Conservation (phyloP, 257 asterid species). For the Solanum microdontum region DNA sequence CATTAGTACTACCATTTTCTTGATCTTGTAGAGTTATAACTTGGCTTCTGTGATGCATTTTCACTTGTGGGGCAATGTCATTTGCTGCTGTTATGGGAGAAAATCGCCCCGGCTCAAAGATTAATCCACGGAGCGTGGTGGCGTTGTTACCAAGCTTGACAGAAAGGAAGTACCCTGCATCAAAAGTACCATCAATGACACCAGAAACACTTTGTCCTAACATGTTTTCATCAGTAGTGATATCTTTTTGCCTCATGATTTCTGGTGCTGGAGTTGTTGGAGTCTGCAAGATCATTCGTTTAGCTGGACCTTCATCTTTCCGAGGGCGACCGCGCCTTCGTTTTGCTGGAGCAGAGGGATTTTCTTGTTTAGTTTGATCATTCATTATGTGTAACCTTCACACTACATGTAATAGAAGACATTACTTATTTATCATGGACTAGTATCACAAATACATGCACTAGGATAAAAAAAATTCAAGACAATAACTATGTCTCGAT, state of each 20-base stretch:
- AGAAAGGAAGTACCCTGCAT: conserved; percentile 12
- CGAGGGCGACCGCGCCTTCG: conserved; percentile 8
- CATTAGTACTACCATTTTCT: not conserved
- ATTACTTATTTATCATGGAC: not conserved
- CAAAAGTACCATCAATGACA: conserved; percentile 7
- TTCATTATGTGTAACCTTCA: not conserved
- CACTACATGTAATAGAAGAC: not conserved
- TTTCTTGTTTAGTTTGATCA: not conserved
- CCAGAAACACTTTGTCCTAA: conserved; percentile 8
- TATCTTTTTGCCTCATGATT: not conserved
- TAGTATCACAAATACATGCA: not conserved
- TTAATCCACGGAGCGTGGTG: not conserved
- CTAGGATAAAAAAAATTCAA: not conserved
- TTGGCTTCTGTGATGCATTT: not conserved
- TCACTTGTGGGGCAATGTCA: conserved; percentile 13
- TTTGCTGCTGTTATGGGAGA: conserved; percentile 10
- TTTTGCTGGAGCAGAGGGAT: not conserved
- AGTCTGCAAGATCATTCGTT: not conserved
- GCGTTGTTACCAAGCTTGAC: conserved; percentile 3
- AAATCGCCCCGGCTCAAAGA: conserved; percentile 7
- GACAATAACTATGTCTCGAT: not conserved
- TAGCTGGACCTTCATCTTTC: not conserved
- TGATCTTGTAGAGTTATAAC: not conserved
- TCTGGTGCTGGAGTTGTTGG: conserved; percentile 1
- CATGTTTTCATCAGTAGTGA: not conserved